A percentile compares a stretch with the other conserved stretches of the same genome.
Conservation (phyloP, 352 stramenopile species). For the Pythium volutum region DNA sequence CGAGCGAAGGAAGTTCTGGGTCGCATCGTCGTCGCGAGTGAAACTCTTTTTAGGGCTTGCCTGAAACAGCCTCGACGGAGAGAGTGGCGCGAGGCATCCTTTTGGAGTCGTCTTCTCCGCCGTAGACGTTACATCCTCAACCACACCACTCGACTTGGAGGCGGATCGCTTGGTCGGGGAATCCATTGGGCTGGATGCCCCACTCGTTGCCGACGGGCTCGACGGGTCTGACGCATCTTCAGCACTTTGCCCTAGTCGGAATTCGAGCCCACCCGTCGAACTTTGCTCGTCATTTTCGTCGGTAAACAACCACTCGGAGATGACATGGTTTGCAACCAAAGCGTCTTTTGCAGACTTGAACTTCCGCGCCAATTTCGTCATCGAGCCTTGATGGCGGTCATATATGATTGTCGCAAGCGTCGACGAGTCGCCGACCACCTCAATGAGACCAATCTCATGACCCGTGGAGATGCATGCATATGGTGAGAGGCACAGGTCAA, state of each 20-base stretch:
- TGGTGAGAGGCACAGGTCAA: conserved; percentile 83
- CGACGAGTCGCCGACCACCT: conserved; percentile 85
- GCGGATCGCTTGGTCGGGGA: not conserved
- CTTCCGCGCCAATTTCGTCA: conserved; percentile 62
- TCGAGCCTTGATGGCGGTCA: conserved; percentile 54
- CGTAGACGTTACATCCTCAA: no score
- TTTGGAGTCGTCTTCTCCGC: conserved; percentile 16
- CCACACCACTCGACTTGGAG: not conserved
- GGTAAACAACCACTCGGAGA: conserved; percentile 75
- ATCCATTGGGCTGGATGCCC: not conserved
- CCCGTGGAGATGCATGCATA: conserved; percentile 90
- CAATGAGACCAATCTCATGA: conserved; percentile 85
- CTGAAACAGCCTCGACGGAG: conserved; percentile 32
- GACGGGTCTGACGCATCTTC: not conserved
- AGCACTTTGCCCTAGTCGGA: no score
- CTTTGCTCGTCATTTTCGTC: conserved; percentile 2
- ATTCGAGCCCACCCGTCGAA: not conserved
- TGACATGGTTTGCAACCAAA: conserved; percentile 49
- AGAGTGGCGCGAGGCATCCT: conserved; percentile 48
- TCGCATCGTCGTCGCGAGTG: conserved; percentile 46
- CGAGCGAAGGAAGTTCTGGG: conserved; percentile 87
- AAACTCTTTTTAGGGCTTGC: conserved; percentile 29
- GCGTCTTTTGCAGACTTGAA: conserved; percentile 67
- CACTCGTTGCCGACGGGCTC: not conserved
- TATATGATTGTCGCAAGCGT: conserved; percentile 89